These are phyloP conservation scores for Euptelea pleiosperma DNA, from an alignment of 164 flowering plant species.

Conservation along the genomic window DNA sequence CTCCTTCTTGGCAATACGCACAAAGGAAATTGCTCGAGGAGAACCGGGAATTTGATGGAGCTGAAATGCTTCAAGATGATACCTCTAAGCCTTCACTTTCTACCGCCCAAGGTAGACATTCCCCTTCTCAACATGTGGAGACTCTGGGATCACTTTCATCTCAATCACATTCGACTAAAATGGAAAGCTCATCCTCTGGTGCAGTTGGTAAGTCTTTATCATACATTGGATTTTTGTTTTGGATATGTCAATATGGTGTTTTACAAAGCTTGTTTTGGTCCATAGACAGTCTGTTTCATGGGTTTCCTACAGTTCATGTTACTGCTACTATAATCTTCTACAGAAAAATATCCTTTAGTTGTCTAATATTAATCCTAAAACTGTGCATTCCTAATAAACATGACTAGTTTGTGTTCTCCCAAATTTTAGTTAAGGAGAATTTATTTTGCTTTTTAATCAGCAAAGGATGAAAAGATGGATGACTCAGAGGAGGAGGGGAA, in stretches of 20 bases:
- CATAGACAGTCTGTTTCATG: no score
- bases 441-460: constrained; percentile 31
- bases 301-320: no score
- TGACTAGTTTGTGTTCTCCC: neutral
- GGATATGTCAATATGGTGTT: neutral
- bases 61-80: constrained; percentile 47
- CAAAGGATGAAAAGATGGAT: constrained; percentile 37
- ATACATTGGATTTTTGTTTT: neutral
- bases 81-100: constrained; percentile 34
- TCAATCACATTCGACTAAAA: constrained; percentile 22
- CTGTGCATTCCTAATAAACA: no score
- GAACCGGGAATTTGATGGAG: constrained; percentile 36
- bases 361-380: neutral
- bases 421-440: neutral
- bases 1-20: constrained; percentile 92
- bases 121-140: constrained; percentile 40
- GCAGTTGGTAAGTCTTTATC: constrained; percentile 25
- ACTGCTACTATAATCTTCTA: no score
- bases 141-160: constrained; percentile 28
- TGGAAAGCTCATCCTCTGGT: constrained; percentile 23
- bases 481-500: constrained; percentile 86
- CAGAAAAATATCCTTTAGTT: no score
- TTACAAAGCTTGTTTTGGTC: neutral
- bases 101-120: constrained; percentile 22
- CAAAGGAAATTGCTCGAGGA: constrained; percentile 77